A percentile compares a stretch with the other conserved stretches of the same genome.
These are phyloP conservation scores for Selenicereus undatus DNA, from an alignment of 148 eudicot genomes.

Conservation along the genomic window DNA sequence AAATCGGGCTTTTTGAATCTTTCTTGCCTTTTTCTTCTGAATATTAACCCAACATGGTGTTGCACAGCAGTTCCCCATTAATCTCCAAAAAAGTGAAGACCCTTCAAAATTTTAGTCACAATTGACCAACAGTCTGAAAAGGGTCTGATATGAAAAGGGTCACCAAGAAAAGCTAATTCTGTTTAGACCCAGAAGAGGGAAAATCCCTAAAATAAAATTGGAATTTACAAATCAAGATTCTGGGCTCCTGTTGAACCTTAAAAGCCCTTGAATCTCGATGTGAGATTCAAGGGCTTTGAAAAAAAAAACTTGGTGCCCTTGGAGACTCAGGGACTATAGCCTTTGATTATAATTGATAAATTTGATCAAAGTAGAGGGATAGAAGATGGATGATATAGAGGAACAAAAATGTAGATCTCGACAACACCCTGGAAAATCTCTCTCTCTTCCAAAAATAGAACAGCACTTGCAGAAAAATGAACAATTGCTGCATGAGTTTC, in stretches of 20 bases:
- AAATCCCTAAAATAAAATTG: constrained; percentile 7
- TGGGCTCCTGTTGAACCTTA: not conserved
- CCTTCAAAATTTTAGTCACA: not conserved
- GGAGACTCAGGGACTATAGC: not conserved
- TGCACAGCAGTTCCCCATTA: constrained; percentile 59
- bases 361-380: not conserved
- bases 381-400: not conserved
- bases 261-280: constrained; percentile 10
- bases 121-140: not conserved
- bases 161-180: not conserved
- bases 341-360: not conserved
- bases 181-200: not conserved
- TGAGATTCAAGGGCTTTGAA: constrained; percentile 9
- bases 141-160: not conserved
- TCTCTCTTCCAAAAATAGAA: not conserved
- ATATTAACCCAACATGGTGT: constrained; percentile 25
- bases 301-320: not conserved
- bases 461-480: not conserved
- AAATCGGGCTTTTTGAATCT: constrained; percentile 33
- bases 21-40: constrained; percentile 23
- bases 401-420: not conserved
- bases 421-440: constrained; percentile 3
- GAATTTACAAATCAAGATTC: not conserved
- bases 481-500: not conserved
- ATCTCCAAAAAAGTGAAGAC: not conserved